Evolutionary conservation across 129 eudicot genomes (phyloP).

Genomic region (Artemisia tridentata): DNA sequence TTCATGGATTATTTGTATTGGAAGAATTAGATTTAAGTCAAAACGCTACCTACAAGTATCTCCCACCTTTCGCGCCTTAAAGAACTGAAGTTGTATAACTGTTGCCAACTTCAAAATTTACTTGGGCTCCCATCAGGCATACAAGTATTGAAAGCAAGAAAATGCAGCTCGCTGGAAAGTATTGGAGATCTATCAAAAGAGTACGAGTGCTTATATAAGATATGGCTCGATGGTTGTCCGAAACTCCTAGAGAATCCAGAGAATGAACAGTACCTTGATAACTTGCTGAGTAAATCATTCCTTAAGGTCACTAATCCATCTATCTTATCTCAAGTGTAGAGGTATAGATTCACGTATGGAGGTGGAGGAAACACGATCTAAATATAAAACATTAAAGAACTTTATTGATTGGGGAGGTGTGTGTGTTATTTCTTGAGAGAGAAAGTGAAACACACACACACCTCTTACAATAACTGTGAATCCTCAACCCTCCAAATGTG

Average conservation of each 20-base stretch:
- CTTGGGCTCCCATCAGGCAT: constrained; percentile 1
- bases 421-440: no score
- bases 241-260: constrained; percentile 14
- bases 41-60: not conserved
- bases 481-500: no score
- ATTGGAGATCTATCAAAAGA: constrained; percentile 9
- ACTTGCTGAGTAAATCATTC: not conserved
- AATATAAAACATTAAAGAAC: no score
- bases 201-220: not conserved
- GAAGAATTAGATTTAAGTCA: not conserved
- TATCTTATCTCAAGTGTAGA: not conserved
- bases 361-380: no score
- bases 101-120: not conserved
- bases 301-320: not conserved
- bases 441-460: no score
- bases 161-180: not conserved
- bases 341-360: no score
- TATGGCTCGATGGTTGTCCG: constrained; percentile 1
- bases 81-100: not conserved
- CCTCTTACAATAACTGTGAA: no score
- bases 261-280: not conserved
- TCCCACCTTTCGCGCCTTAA: constrained; percentile 10
- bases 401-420: no score
- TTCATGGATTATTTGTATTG: not conserved
- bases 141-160: not conserved